phyloP scores from a whole-genome alignment of 805 yeast genomes.

The Spathaspora sp. region DNA sequence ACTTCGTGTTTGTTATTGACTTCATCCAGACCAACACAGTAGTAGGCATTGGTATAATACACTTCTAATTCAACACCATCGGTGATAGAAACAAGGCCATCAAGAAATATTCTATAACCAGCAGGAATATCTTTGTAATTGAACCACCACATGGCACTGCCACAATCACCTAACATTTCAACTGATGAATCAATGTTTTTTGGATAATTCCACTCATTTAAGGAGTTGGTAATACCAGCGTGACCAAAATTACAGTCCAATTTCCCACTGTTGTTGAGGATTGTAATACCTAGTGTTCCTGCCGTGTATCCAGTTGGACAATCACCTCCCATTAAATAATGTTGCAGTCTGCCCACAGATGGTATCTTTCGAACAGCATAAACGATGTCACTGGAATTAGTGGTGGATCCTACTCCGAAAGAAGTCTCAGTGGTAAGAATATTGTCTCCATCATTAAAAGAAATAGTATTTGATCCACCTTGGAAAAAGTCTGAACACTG shows the following conservation, averaged over 20 bases:
- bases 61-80: background rate
- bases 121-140: constrained; percentile 18
- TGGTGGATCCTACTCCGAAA: constrained; percentile 5
- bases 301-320: constrained; percentile 19
- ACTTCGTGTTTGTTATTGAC: constrained; percentile 5
- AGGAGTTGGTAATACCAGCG: constrained; percentile 12
- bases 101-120: constrained; percentile 18
- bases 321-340: constrained; percentile 10
- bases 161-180: constrained; percentile 8
- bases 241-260: constrained; percentile 15
- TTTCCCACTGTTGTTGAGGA: constrained; percentile 6
- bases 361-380: constrained; percentile 9
- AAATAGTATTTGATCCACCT: constrained; percentile 15
- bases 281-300: constrained; percentile 19
- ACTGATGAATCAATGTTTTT: constrained; percentile 1
- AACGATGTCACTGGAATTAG: background rate
- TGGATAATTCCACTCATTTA: constrained; percentile 18
- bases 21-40: constrained; percentile 2
- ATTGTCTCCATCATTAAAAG: constrained; percentile 15
- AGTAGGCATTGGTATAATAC: constrained; percentile 7
- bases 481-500: constrained; percentile 13
- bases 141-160: background rate
- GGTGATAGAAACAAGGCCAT: constrained; percentile 1
- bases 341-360: constrained; percentile 8
- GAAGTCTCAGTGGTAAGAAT: constrained; percentile 8